Percentiles rank a stretch among this genome's conserved stretches.
Conservation (phyloP, 163 green algal genomes). For the Scenedesmus sp. region DNA sequence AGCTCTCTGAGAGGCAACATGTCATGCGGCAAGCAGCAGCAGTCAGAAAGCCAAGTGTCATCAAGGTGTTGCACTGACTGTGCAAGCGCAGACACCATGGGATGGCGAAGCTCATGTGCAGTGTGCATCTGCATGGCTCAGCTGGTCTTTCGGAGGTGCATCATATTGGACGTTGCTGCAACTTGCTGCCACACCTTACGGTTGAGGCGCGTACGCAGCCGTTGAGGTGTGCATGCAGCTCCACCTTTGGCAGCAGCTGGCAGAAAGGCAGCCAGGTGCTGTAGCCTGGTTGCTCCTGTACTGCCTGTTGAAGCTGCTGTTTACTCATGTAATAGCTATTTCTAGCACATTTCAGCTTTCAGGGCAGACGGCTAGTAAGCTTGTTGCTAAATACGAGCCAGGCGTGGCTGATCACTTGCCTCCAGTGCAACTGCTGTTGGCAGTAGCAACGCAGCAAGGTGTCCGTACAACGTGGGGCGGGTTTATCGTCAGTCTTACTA, state of each 20-base stretch:
- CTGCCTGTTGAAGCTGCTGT: background rate
- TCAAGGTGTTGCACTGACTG: too few relatives aligned
- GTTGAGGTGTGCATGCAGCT: conserved; percentile 92
- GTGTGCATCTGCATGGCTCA: background rate
- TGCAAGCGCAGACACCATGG: too few relatives aligned
- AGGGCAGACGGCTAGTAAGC: background rate
- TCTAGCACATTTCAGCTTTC: background rate
- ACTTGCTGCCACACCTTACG: background rate
- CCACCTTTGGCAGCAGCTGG: conserved; percentile 78
- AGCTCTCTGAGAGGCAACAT: conserved; percentile 4
- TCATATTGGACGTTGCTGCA: background rate
- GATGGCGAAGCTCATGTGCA: background rate
- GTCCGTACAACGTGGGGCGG: background rate
- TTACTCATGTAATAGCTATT: background rate
- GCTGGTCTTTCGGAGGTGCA: background rate
- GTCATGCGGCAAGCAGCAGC: background rate
- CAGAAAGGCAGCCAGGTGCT: conserved; percentile 69
- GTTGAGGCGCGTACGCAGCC: conserved; percentile 76
- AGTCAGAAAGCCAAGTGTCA: background rate
- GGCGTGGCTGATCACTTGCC: background rate
- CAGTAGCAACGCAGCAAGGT: background rate
- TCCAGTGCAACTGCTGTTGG: background rate
- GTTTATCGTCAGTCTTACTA: too few relatives aligned
- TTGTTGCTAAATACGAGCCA: background rate
- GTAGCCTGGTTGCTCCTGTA: background rate